Evolutionary conservation across 2,329 filamentous ascomycete genomes (phyloP).

Genomic region (Fonsecaea erecta): DNA sequence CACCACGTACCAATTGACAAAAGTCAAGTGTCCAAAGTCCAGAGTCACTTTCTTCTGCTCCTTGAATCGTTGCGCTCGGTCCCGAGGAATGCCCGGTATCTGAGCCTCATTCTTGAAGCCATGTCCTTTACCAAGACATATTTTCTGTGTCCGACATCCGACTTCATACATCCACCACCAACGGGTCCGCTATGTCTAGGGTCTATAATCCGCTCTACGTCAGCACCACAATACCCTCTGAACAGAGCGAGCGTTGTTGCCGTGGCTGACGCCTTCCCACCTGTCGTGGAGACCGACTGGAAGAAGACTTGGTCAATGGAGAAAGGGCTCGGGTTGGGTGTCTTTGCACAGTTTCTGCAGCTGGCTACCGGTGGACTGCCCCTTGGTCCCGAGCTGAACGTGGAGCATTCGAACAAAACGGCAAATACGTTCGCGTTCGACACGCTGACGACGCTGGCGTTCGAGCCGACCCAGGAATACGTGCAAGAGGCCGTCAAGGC

Average conservation of each 20-base stretch:
- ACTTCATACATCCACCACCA: conserved; percentile 41
- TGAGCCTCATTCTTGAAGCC: conserved; percentile 4
- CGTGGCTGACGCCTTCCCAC: conserved; percentile 33
- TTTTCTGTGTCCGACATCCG: conserved; percentile 40
- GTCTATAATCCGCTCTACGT: conserved; percentile 41
- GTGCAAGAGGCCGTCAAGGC: conserved; percentile 39
- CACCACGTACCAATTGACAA: not conserved
- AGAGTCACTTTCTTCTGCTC: conserved; percentile 13
- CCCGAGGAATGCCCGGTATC: not conserved
- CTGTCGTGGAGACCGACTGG: conserved; percentile 40
- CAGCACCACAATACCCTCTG: conserved; percentile 40
- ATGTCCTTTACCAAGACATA: conserved; percentile 35
- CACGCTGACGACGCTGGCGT: conserved; percentile 39
- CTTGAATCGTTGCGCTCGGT: conserved; percentile 8
- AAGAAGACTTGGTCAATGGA: conserved; percentile 41
- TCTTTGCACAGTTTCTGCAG: conserved; percentile 42
- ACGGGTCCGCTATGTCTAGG: conserved; percentile 40
- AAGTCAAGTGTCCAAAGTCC: not conserved
- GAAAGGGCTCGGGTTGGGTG: conserved; percentile 37
- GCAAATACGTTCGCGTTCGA: conserved; percentile 39
- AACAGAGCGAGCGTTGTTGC: conserved; percentile 36
- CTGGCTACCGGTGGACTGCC: conserved; percentile 37
- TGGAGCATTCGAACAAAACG: conserved; percentile 36
- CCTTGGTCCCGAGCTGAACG: conserved; percentile 37
- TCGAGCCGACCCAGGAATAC: conserved; percentile 40